These are phyloP conservation scores for Iberis pinnata DNA, from an alignment of 345 rosid species.

Conservation along the genomic window DNA sequence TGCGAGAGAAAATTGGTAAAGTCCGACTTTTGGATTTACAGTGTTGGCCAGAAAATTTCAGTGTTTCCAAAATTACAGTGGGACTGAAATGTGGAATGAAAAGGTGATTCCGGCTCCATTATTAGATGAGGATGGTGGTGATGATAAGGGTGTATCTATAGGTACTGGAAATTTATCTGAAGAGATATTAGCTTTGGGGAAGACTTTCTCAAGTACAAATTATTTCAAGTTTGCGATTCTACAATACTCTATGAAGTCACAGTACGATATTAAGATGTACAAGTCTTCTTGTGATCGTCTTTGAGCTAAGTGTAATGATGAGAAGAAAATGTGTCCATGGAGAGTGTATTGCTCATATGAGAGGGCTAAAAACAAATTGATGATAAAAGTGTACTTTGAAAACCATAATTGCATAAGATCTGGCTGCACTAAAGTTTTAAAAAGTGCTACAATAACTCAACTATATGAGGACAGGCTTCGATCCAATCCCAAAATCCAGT, in stretches of 20 bases:
- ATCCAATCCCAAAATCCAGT: background rate
- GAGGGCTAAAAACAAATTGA: background rate
- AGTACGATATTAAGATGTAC: background rate
- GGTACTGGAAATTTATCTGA: too few relatives aligned
- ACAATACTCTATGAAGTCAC: background rate
- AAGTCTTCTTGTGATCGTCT: background rate
- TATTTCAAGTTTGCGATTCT: background rate
- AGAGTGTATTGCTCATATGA: background rate
- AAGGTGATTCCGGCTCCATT: too few relatives aligned
- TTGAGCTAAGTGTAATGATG: background rate
- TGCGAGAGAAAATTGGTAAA: too few relatives aligned
- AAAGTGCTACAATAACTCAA: background rate
- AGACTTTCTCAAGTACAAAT: background rate
- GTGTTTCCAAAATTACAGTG: slow-evolving; percentile 8
- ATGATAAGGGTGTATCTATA: too few relatives aligned
- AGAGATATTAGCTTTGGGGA: background rate
- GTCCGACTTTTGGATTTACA: background rate
- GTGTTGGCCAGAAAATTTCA: slow-evolving; percentile 4
- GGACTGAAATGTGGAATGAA: too few relatives aligned
- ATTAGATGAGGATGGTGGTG: too few relatives aligned
- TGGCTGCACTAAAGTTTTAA: background rate
- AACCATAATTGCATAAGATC: background rate
- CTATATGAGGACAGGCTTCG: background rate
- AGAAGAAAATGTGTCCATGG: background rate
- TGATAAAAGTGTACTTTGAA: background rate